Base-by-base conservation (phyloP, 352 stramenopile genomes). In the Peronosclerospora sorghi region DNA sequence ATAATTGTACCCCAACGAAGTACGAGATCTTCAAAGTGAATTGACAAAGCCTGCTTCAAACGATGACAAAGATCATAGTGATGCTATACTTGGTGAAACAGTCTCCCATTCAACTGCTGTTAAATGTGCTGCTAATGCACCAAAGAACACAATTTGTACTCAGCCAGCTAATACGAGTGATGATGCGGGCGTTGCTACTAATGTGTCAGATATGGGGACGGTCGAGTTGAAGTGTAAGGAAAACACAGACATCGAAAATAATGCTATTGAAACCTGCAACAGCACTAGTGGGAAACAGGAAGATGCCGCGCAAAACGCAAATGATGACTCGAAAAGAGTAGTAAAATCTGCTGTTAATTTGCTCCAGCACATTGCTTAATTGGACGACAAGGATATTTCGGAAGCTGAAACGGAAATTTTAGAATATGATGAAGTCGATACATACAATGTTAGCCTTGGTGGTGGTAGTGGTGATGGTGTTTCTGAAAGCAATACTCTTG, bases 381-480 rank as follows among this genome's bases (percentile, higher is more conserved):
- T 14, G 4, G 26, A 45, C 12, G 43, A 63, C 18, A 44, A 51
- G 8, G 64, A 74, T 51, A 26, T 62, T 15, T 74, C 57, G 23
- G 66, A 68, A 21, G 44, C 56, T 43, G 62, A 58, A 45, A 68
- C 59, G 20, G 51, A 66, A 39, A 55, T 70, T 19, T 17, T 73
- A 23, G 58, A 72, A 28, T 53, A 63, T 15, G 49, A 62, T 29
- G 54, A 62, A 27, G 14, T 32, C 8, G 44, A 37, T 26, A 59
- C 59, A 17, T 51, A 71, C 24, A 45, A 70, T 44, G 58, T 73
- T 9, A 59, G 53, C 26, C 54, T 66, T 2, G 40, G 73, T 32
- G 58, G 68, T 34, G 70, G 62, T 34, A 73, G 62, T 32, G 51
- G 70, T 26, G 62, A 68, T 17, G 65, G 51, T 23, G 59, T 65